Conservation (phyloP, 2,329 filamentous ascomycete species). For the Phyllachora maydis region DNA sequence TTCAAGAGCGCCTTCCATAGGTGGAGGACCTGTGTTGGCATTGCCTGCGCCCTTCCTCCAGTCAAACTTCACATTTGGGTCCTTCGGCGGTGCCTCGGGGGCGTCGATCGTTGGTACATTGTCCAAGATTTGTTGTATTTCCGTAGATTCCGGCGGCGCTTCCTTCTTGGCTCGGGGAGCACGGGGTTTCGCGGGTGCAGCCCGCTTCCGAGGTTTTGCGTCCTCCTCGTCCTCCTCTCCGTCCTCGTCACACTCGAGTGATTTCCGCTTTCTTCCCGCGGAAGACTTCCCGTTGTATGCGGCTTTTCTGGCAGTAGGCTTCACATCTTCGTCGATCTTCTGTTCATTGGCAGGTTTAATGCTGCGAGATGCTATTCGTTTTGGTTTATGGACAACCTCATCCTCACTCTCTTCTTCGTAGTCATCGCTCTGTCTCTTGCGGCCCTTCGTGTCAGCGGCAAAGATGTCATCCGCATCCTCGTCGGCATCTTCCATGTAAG, state of each 20-base stretch:
- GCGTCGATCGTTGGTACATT: conserved; percentile 67
- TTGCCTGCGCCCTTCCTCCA: conserved; percentile 48
- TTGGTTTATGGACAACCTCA: conserved; percentile 39
- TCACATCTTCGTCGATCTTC: conserved; percentile 11
- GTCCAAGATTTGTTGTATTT: conserved; percentile 69
- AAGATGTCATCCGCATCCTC: conserved; percentile 67
- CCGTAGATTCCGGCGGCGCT: conserved; percentile 43
- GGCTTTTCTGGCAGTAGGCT: conserved; percentile 11
- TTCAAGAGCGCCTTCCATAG: conserved; percentile 41
- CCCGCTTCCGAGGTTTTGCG: conserved; percentile 35
- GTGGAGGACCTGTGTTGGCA: conserved; percentile 41
- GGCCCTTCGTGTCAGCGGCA: conserved; percentile 46
- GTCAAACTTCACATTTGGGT: conserved; percentile 57
- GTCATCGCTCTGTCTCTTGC: conserved; percentile 51
- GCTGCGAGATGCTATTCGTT: conserved; percentile 25
- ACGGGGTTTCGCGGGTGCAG: conserved; percentile 35
- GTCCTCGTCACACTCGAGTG: conserved; percentile 28
- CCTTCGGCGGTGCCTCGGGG: conserved; percentile 61
- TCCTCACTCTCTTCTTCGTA: conserved; percentile 62
- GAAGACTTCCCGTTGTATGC: conserved; percentile 9
- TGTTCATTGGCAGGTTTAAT: conserved; percentile 12
- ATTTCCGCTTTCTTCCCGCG: conserved; percentile 33
- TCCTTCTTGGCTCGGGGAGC: conserved; percentile 43
- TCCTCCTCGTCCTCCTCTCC: conserved; percentile 35
- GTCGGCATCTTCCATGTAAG: conserved; percentile 44